Evolutionary conservation across 176 grass and related monocot genomes (phyloP), one percentile per base, ranked within the genome.

Genomic region (Oryza meyeriana): DNA sequence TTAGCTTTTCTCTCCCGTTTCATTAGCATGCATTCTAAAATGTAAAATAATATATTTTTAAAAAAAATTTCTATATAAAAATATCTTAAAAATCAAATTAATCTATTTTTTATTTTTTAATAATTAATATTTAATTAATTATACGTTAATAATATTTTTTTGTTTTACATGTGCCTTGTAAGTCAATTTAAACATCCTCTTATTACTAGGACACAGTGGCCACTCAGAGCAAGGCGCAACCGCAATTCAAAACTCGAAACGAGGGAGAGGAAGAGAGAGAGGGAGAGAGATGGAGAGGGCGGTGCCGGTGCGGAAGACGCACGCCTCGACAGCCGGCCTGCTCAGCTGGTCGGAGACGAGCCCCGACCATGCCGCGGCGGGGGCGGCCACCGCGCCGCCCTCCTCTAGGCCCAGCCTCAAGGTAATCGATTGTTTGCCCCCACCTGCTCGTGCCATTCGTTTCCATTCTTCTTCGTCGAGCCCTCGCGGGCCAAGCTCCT

Each of bases 271-370:
- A 26, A 27, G 58, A 61, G 57, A 14, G n/a, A 17, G 47, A 52
- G 11, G 2, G 59, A 64, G 61, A 13, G 27, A 69, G 52, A 42
- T 27, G 78, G 61, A 65, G 68, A 85, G 57, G 50, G 52, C 33
- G 33, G 66, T 72, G 25, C 78, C 83, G 39, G 88, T 89, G 36
- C 73, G 83, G 44, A 89, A 75, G 55, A 68, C 83, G 13, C 88
- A 82, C 83, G 28, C 78, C 69, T 80, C 83, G 69, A 90, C 88
- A 4, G 71, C 88, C 26, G 83, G 85, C 75, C 83, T 90, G 57
- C 88, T 90, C 26, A 72, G 72, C 0, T 90, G 88, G 88, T 82
- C 83, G 63, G 88, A 90, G 71, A 33, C 77, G 2, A 8, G 52
- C 52, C 52, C 52, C 20, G 52, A 58, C 22, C 20, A 52, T 52